phyloP scores from a whole-genome alignment of 257 asterid species.

The Ballota nigra region DNA sequence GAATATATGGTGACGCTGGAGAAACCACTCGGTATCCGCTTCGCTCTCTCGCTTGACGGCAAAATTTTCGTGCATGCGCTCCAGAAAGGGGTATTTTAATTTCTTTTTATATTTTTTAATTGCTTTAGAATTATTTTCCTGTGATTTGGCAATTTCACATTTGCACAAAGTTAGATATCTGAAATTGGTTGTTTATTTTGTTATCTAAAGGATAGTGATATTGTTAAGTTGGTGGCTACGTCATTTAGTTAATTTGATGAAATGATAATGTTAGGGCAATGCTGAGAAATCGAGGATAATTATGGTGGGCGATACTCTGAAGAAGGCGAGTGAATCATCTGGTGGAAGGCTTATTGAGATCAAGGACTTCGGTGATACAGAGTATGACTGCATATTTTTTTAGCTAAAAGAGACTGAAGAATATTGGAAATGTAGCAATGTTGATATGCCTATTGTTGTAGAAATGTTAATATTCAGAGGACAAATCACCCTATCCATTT shows the following conservation, averaged over 20 bases:
- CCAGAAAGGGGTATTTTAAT: constrained; percentile 70
- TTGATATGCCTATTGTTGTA: neutral
- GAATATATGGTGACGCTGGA: constrained; percentile 87
- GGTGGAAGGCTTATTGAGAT: constrained; percentile 66
- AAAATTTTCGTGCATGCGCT: constrained; percentile 85
- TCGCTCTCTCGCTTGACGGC: constrained; percentile 82
- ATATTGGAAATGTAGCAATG: neutral
- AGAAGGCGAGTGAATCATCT: constrained; percentile 69
- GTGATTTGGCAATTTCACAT: neutral
- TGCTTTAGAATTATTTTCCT: neutral
- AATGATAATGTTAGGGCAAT: constrained; percentile 57
- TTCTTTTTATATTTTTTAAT: neutral
- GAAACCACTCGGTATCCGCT: constrained; percentile 88
- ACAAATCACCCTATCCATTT: neutral
- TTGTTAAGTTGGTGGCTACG: neutral
- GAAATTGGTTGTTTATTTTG: neutral
- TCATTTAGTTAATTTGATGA: neutral
- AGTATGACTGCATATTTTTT: constrained; percentile 47
- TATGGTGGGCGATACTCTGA: constrained; percentile 93
- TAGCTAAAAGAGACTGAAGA: neutral
- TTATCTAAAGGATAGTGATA: constrained; percentile 8
- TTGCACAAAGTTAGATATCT: neutral
- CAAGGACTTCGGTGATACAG: constrained; percentile 69
- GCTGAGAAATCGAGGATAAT: constrained; percentile 91
- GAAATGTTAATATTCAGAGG: neutral